A percentile compares a stretch with the other conserved stretches of the same genome.
phyloP scores from a whole-genome alignment of 805 yeast species.

The Ogataea populi-albae region DNA sequence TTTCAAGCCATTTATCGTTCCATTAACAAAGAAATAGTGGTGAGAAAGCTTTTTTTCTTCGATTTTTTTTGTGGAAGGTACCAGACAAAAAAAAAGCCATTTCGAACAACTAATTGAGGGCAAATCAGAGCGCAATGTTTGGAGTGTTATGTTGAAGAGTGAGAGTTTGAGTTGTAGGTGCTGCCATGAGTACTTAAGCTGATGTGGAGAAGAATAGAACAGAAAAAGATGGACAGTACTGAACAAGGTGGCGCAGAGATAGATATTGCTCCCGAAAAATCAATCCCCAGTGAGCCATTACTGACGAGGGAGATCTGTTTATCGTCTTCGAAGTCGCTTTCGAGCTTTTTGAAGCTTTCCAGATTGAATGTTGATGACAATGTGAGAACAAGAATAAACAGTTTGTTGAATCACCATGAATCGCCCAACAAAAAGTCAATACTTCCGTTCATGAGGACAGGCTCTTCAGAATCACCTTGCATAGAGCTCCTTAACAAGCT shows the following conservation, averaged over 20 bases:
- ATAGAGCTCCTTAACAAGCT: slow-evolving; percentile 33
- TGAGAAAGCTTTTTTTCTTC: not conserved
- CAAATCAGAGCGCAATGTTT: not conserved
- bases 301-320: slow-evolving; percentile 32
- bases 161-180: too few species aligned
- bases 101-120: not conserved
- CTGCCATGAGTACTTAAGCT: too few species aligned
- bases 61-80: not conserved
- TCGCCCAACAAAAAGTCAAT: slow-evolving; percentile 17
- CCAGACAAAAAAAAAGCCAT: not conserved
- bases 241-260: too few species aligned
- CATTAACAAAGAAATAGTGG: not conserved
- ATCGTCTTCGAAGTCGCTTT: slow-evolving; percentile 31
- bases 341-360: slow-evolving; percentile 36
- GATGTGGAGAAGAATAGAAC: not conserved
- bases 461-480: slow-evolving; percentile 30
- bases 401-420: slow-evolving; percentile 33
- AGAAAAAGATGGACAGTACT: not conserved
- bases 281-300: slow-evolving; percentile 27
- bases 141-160: too few species aligned
- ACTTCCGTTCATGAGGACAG: slow-evolving; percentile 15
- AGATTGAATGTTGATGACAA: slow-evolving; percentile 45
- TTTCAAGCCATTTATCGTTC: not conserved
- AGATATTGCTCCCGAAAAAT: slow-evolving; percentile 22
- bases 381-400: slow-evolving; percentile 41